Evolutionary conservation across 495 filamentous ascomycete genomes (phyloP).

Genomic region (Tuber melanosporum): DNA sequence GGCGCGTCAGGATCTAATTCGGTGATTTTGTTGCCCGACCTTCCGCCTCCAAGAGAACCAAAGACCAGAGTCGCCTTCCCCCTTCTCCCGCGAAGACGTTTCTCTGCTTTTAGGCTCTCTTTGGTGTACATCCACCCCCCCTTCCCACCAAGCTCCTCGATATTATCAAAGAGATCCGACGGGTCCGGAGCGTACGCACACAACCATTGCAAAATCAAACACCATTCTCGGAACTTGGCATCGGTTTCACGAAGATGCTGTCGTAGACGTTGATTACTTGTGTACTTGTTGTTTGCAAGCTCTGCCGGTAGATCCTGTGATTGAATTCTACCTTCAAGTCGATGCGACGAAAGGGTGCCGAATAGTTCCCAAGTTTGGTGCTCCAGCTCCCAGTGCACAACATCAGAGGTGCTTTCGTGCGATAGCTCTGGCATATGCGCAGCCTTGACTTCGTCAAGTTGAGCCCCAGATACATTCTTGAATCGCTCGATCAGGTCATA

Average conservation of each 20-base stretch:
- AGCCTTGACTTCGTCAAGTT: conserved; percentile 42
- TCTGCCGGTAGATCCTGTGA: conserved; percentile 41
- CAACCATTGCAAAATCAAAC: conserved; percentile 74
- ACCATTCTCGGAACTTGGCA: conserved; percentile 57
- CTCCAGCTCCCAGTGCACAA: conserved; percentile 55
- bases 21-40: conserved; percentile 60
- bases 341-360: conserved; percentile 52
- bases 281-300: conserved; percentile 52
- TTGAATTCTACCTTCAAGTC: conserved; percentile 42
- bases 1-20: conserved; percentile 90
- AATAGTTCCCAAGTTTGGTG: conserved; percentile 86
- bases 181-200: conserved; percentile 63
- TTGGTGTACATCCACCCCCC: conserved; percentile 90
- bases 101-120: conserved; percentile 79
- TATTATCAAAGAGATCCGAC: conserved; percentile 55
- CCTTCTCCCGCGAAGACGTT: conserved; percentile 64
- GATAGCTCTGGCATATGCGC: conserved; percentile 41
- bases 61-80: conserved; percentile 47
- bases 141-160: conserved; percentile 58
- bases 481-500: conserved; percentile 26
- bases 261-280: conserved; percentile 44
- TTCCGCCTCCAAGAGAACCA: conserved; percentile 48
- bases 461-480: conserved; percentile 33
- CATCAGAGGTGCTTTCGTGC: conserved; percentile 21
- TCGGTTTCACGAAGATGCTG: conserved; percentile 50